A percentile compares a stretch with the other conserved stretches of the same genome.
These are phyloP conservation scores for Taiwanofungus camphoratus DNA, from an alignment of 1,284 basidiomycete species.

Conservation along the genomic window DNA sequence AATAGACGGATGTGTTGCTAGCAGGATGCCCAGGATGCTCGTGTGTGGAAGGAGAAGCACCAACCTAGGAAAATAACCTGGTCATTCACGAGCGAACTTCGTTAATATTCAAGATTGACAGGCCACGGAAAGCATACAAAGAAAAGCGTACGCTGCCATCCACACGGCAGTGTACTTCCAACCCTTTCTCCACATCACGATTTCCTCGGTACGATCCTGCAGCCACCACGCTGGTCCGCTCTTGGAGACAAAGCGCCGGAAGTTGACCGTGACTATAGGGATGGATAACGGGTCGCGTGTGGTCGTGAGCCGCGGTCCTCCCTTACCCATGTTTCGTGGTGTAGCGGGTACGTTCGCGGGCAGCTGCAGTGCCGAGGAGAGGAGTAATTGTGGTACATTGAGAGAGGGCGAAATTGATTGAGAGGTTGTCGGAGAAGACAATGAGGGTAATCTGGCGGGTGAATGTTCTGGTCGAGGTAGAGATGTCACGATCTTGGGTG, in stretches of 20 bases:
- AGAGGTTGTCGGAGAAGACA: conserved; percentile 23
- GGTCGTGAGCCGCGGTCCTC: conserved; percentile 34
- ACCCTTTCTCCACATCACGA: conserved; percentile 66
- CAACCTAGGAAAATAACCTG: conserved; percentile 66
- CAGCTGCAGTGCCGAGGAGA: conserved; percentile 28
- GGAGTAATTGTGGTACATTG: conserved; percentile 29
- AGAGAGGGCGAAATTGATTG: conserved; percentile 20
- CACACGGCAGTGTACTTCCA: conserved; percentile 61
- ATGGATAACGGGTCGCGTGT: conserved; percentile 63
- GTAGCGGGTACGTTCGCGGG: conserved; percentile 25
- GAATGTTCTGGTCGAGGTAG: conserved; percentile 35
- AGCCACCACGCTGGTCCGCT: conserved; percentile 72
- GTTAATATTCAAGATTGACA: background rate
- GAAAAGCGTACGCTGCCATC: conserved; percentile 62
- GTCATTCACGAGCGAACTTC: background rate
- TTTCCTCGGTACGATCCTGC: conserved; percentile 71
- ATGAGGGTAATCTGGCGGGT: conserved; percentile 15
- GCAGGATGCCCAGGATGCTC: conserved; percentile 47
- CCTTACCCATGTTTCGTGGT: conserved; percentile 19
- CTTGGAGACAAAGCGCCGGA: conserved; percentile 63
- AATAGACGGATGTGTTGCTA: conserved; percentile 47
- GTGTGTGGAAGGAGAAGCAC: conserved; percentile 60
- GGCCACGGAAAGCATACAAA: conserved; percentile 45
- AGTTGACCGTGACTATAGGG: conserved; percentile 66
- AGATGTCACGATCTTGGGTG: conserved; percentile 37